Evolutionary conservation across 129 eudicot species (phyloP).

Genomic region (sunflower (Helianthus annuus)): DNA sequence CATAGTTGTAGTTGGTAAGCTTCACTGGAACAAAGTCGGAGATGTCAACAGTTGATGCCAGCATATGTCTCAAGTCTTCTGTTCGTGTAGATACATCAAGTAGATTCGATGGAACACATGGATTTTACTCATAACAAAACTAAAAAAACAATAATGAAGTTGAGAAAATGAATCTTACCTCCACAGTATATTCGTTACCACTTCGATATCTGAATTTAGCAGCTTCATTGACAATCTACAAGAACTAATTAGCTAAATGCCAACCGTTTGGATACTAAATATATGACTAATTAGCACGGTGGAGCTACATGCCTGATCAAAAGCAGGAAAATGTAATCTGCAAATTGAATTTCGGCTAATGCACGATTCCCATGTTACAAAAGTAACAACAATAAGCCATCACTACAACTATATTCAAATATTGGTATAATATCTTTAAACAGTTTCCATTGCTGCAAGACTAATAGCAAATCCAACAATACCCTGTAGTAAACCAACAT

Average conservation of each 20-base stretch:
- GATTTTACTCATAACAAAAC: no score
- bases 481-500: constrained; percentile 57
- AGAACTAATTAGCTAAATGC: constrained; percentile 15
- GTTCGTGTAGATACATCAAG: no score
- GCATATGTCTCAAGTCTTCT: no score
- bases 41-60: no score
- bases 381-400: not conserved
- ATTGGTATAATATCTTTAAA: not conserved
- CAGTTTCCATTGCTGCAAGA: constrained; percentile 89
- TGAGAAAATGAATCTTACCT: constrained; percentile 48
- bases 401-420: not conserved
- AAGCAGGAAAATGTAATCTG: constrained; percentile 98
- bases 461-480: constrained; percentile 96
- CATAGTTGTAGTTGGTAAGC: no score
- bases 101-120: no score
- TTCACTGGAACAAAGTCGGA: no score
- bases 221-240: constrained; percentile 97
- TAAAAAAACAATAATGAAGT: not conserved
- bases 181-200: constrained; percentile 97
- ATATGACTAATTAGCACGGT: not conserved
- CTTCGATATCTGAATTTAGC: constrained; percentile 95
- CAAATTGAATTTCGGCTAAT: constrained; percentile 95
- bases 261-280: constrained; percentile 1
- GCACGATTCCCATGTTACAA: constrained; percentile 78
- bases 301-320: constrained; percentile 72